These are phyloP conservation scores for Emmonsiellopsis sp. DNA, from an alignment of 2,329 filamentous ascomycete species.

Conservation along the genomic window DNA sequence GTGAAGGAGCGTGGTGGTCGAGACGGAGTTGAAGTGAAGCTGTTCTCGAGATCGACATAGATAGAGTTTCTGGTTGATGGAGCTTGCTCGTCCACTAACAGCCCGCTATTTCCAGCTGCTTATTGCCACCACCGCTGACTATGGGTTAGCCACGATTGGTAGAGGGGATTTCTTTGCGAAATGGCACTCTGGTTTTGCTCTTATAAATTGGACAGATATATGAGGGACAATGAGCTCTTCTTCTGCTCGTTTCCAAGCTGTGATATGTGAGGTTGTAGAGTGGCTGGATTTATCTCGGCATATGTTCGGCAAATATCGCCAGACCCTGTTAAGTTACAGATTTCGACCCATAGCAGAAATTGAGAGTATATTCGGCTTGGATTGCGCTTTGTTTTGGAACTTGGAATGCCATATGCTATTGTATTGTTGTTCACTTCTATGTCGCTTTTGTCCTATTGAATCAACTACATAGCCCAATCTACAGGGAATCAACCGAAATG, in stretches of 20 bases:
- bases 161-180: too few relatives aligned
- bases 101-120: neutral
- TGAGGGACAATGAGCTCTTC: too few relatives aligned
- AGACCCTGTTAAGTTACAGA: neutral
- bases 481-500: neutral
- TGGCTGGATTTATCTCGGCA: neutral
- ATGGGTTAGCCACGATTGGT: too few relatives aligned
- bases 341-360: neutral
- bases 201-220: too few relatives aligned
- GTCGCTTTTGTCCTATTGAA: neutral
- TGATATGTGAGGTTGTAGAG: too few relatives aligned
- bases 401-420: neutral
- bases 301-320: neutral
- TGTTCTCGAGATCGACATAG: neutral
- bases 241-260: too few relatives aligned
- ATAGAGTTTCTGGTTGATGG: neutral
- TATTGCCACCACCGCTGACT: neutral
- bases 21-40: neutral
- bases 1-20: too few relatives aligned
- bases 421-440: neutral
- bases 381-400: neutral
- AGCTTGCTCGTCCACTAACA: neutral
- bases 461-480: too few relatives aligned
- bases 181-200: too few relatives aligned
- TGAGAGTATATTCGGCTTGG: neutral